phyloP scores from a whole-genome alignment of 2,329 filamentous ascomycete genomes.

The Fusarium sp. region DNA sequence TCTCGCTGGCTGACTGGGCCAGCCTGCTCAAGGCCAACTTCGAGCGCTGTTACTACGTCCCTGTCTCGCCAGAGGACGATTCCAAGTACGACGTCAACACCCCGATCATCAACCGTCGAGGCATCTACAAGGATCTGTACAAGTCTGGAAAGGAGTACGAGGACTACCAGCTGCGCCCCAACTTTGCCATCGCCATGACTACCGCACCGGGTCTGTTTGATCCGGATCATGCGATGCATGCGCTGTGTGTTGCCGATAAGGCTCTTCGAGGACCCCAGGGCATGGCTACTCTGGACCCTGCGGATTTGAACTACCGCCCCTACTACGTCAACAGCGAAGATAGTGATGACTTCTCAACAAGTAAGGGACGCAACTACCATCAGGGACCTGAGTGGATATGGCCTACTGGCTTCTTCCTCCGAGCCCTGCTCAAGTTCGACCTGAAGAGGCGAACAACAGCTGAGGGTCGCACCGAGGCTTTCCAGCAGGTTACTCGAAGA shows the following conservation, averaged over 20 bases:
- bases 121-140: constrained; percentile 98
- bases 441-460: constrained; percentile 72
- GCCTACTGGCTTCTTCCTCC: constrained; percentile 95
- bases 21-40: constrained; percentile 85
- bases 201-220: constrained; percentile 92
- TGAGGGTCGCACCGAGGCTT: constrained; percentile 84
- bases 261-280: constrained; percentile 87
- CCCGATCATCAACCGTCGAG: constrained; percentile 84
- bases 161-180: constrained; percentile 95
- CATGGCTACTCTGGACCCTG: constrained; percentile 95
- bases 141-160: constrained; percentile 94
- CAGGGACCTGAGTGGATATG: constrained; percentile 98
- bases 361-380: constrained; percentile 97
- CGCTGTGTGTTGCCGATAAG: constrained; percentile 83
- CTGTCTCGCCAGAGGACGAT: constrained; percentile 77
- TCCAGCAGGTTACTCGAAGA: constrained; percentile 92
- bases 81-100: constrained; percentile 83
- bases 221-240: constrained; percentile 79
- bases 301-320: constrained; percentile 91
- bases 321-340: constrained; percentile 97
- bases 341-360: constrained; percentile 88
- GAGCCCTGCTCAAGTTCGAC: constrained; percentile 92
- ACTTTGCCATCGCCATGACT: constrained; percentile 96
- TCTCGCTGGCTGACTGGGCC: constrained; percentile 86
- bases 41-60: constrained; percentile 92